Percentiles rank a stretch among this genome's conserved stretches.
Evolutionary conservation across 306 rosid species (phyloP).

Genomic region (Pueraria montana): DNA sequence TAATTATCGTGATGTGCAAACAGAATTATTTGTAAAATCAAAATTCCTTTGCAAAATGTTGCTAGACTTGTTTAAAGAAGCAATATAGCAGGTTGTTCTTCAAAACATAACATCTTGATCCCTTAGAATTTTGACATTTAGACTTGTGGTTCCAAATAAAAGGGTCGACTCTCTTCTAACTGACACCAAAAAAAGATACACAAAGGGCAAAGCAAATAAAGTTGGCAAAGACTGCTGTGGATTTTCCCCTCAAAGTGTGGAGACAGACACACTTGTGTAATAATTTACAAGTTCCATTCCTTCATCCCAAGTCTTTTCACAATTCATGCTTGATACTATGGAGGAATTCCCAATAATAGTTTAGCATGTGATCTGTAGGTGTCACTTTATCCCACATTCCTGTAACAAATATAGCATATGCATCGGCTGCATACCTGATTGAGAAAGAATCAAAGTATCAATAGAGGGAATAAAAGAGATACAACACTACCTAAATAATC

Average conservation of each 20-base stretch:
- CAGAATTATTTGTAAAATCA: not conserved
- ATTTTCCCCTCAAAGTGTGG: too few relatives aligned
- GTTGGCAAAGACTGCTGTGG: not conserved
- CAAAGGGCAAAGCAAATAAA: not conserved
- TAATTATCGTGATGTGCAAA: not conserved
- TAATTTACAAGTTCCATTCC: not conserved
- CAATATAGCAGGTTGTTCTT: not conserved
- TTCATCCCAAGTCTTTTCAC: not conserved
- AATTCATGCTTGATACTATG: not conserved
- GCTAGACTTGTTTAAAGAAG: not conserved
- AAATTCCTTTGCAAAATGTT: not conserved
- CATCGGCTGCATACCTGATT: conserved; percentile 76
- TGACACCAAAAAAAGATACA: too few relatives aligned
- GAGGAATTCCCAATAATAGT: conserved; percentile 66
- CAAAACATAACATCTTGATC: not conserved
- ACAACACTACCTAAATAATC: not conserved
- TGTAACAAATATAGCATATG: conserved; percentile 70
- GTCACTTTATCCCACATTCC: conserved; percentile 62
- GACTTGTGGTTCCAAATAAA: not conserved
- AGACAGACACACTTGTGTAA: not conserved
- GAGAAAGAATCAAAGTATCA: not conserved
- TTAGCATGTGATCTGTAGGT: conserved; percentile 61
- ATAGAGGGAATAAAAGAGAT: too few relatives aligned
- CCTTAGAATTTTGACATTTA: not conserved
- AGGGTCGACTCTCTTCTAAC: not conserved